phyloP scores from a whole-genome alignment of 2,329 filamentous ascomycete genomes.

The Dothistroma septosporum region DNA sequence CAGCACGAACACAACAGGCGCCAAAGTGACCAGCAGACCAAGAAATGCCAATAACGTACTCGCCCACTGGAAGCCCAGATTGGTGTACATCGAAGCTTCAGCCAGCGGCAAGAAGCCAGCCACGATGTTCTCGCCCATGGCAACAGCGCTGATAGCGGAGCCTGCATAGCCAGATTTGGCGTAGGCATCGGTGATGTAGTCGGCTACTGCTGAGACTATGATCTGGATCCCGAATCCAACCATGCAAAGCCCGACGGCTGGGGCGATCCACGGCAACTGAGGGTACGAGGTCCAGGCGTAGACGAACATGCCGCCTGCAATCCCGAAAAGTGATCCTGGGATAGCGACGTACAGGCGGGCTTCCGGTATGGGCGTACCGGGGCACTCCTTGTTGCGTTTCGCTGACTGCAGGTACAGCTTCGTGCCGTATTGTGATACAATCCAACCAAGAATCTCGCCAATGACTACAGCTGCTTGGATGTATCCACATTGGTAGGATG shows the following conservation, averaged over 20 bases:
- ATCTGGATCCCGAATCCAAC: slow-evolving; percentile 49
- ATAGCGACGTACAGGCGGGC: slow-evolving; percentile 45
- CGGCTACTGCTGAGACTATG: slow-evolving; percentile 45
- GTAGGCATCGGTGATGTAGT: slow-evolving; percentile 51
- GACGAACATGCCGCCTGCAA: slow-evolving; percentile 48
- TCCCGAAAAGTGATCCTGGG: slow-evolving; percentile 44
- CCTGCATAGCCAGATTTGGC: slow-evolving; percentile 44
- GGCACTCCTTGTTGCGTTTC: slow-evolving; percentile 35
- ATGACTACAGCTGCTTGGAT: slow-evolving; percentile 45
- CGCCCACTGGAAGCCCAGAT: slow-evolving; percentile 49
- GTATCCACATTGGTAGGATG: slow-evolving; percentile 42
- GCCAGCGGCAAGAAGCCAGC: slow-evolving; percentile 48
- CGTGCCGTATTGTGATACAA: slow-evolving; percentile 33
- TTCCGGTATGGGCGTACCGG: slow-evolving; percentile 41
- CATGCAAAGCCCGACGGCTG: slow-evolving; percentile 45
- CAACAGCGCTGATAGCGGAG: slow-evolving; percentile 48
- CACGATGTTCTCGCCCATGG: slow-evolving; percentile 48
- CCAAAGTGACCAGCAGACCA: slow-evolving; percentile 42
- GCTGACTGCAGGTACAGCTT: slow-evolving; percentile 43
- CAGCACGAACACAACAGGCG: slow-evolving; percentile 43
- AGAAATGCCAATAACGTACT: slow-evolving; percentile 46
- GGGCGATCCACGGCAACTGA: slow-evolving; percentile 45
- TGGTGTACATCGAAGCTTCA: slow-evolving; percentile 46
- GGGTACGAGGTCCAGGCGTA: slow-evolving; percentile 50
- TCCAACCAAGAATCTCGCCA: slow-evolving; percentile 44